Evolutionary conservation across 176 grass and related monocot genomes (phyloP).

Genomic region (Carex littledalei): DNA sequence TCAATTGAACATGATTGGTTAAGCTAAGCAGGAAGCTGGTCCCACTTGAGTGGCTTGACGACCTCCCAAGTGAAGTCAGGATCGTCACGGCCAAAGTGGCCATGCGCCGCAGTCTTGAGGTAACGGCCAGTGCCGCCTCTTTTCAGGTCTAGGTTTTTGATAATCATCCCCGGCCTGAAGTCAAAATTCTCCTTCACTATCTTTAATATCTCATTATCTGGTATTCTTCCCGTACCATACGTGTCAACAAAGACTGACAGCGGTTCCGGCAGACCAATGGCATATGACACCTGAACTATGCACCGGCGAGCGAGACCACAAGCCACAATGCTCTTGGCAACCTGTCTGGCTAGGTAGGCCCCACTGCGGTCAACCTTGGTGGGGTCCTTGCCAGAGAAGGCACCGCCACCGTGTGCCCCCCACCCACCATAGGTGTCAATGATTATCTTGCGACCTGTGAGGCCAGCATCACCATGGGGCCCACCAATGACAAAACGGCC

Average conservation of each 20-base stretch:
- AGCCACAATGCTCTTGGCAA: slow-evolving; percentile 22
- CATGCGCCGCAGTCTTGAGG: slow-evolving; percentile 37
- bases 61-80: slow-evolving; percentile 48
- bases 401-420: slow-evolving; percentile 32
- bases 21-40: slow-evolving; percentile 8
- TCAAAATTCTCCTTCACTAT: slow-evolving; percentile 43
- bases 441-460: slow-evolving; percentile 30
- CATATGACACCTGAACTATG: slow-evolving; percentile 31
- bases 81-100: slow-evolving; percentile 38
- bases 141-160: slow-evolving; percentile 37
- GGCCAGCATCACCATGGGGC: slow-evolving; percentile 28
- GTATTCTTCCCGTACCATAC: slow-evolving; percentile 36
- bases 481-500: slow-evolving; percentile 32
- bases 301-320: slow-evolving; percentile 19
- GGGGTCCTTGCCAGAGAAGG: slow-evolving; percentile 34
- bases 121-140: slow-evolving; percentile 24
- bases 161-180: slow-evolving; percentile 45
- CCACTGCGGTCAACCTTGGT: slow-evolving; percentile 33
- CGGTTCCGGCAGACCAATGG: slow-evolving; percentile 32
- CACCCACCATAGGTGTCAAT: slow-evolving; percentile 34
- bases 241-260: slow-evolving; percentile 36
- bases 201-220: slow-evolving; percentile 32
- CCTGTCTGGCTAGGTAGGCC: slow-evolving; percentile 27
- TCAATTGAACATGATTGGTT: not conserved
- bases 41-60: slow-evolving; percentile 32